Evolutionary conservation across 2,329 filamentous ascomycete genomes (phyloP).

Genomic region (Cercospora sp.): DNA sequence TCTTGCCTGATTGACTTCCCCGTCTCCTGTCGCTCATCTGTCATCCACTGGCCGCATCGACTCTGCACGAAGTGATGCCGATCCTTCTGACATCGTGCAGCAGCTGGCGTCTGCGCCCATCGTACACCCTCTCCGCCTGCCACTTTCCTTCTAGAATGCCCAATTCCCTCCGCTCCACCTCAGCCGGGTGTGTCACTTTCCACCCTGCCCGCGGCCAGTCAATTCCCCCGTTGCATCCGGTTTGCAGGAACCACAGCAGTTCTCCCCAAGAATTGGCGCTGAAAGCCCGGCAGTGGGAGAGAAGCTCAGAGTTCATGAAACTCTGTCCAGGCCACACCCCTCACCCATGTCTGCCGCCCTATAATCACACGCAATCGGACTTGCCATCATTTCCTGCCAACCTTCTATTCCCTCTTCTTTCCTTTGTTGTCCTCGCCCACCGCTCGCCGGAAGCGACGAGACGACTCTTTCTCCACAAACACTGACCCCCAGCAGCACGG

Average conservation of each 20-base stretch:
- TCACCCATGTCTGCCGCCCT: not conserved
- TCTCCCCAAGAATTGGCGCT: not conserved
- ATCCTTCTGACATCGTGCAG: not conserved
- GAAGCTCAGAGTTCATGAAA: slow-evolving; percentile 8
- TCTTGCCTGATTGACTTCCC: not conserved
- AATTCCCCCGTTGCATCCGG: slow-evolving; percentile 6
- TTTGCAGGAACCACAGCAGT: slow-evolving; percentile 4
- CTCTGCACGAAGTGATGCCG: not conserved
- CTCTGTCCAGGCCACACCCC: not conserved
- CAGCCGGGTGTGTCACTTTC: not conserved
- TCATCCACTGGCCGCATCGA: not conserved
- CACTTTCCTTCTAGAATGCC: not conserved
- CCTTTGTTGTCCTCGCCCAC: not conserved
- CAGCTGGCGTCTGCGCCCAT: not conserved
- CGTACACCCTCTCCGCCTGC: not conserved
- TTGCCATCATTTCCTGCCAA: slow-evolving; percentile 14
- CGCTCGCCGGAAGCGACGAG: slow-evolving; percentile 3
- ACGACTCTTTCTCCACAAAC: not conserved
- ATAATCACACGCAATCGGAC: slow-evolving; percentile 5
- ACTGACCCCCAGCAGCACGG: not conserved
- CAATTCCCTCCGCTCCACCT: not conserved
- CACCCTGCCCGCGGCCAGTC: not conserved
- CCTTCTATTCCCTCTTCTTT: slow-evolving; percentile 4
- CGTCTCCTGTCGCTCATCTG: slow-evolving; percentile 7
- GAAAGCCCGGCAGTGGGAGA: slow-evolving; percentile 2